phyloP scores from a whole-genome alignment of 805 yeast genomes.

The Starmerella apicola region DNA sequence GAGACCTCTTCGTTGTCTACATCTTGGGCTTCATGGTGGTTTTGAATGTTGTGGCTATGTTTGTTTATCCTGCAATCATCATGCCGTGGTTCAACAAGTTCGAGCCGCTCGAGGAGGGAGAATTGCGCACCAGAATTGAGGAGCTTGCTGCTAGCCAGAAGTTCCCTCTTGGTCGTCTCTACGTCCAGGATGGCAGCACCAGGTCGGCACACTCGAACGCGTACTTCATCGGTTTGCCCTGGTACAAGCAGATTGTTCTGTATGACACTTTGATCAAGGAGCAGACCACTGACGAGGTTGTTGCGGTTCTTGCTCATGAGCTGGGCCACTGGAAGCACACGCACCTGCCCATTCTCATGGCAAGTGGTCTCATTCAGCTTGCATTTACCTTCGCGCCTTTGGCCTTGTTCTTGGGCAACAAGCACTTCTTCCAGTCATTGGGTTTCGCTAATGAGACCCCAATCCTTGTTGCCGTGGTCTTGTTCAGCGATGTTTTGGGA shows the following conservation, averaged over 20 bases:
- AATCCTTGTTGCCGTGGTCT: constrained; percentile 62
- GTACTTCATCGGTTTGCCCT: constrained; percentile 88
- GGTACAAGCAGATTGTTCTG: constrained; percentile 91
- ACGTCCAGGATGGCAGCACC: constrained; percentile 91
- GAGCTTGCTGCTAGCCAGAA: constrained; percentile 57
- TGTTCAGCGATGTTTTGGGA: constrained; percentile 64
- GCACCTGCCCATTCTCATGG: constrained; percentile 69
- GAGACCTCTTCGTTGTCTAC: constrained; percentile 66
- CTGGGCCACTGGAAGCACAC: constrained; percentile 94
- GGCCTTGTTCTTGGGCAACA: constrained; percentile 67
- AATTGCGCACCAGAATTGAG: constrained; percentile 70
- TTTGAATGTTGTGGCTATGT: constrained; percentile 61
- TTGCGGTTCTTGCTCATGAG: constrained; percentile 96
- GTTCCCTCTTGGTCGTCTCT: constrained; percentile 78
- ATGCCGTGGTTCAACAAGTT: constrained; percentile 89
- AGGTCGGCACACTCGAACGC: constrained; percentile 96
- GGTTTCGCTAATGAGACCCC: constrained; percentile 65
- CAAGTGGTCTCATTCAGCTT: constrained; percentile 51
- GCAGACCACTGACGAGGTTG: constrained; percentile 63
- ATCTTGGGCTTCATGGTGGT: constrained; percentile 57
- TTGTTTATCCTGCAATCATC: constrained; percentile 71
- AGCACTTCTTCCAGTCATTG: constrained; percentile 62
- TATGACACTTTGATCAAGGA: constrained; percentile 83
- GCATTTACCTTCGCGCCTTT: constrained; percentile 59
- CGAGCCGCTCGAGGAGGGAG: constrained; percentile 82